These are phyloP conservation scores for Phalaenopsis aphrodite DNA, from an alignment of 106 monocot species.

Conservation along the genomic window DNA sequence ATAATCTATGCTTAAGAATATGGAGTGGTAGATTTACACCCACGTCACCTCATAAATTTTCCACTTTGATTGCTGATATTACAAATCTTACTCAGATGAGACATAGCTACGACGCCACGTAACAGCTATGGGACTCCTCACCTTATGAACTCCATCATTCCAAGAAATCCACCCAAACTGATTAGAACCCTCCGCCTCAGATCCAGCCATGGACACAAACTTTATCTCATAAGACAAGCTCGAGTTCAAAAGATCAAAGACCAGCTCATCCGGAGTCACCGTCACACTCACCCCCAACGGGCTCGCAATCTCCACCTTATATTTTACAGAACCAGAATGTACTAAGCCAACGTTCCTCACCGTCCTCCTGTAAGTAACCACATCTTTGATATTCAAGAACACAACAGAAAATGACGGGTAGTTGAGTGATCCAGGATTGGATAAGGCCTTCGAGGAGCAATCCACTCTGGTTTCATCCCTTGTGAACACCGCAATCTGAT, in stretches of 20 bases:
- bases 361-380: slow-evolving; percentile 31
- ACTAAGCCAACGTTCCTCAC: slow-evolving; percentile 54
- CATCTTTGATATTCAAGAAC: slow-evolving; percentile 14
- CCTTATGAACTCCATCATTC: slow-evolving; percentile 58
- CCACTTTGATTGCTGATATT: not conserved
- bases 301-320: slow-evolving; percentile 29
- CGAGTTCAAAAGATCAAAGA: slow-evolving; percentile 27
- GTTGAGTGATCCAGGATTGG: slow-evolving; percentile 46
- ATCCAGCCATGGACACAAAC: slow-evolving; percentile 17
- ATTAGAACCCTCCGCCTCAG: slow-evolving; percentile 3
- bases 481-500: slow-evolving; percentile 57
- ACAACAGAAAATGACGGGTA: slow-evolving; percentile 63
- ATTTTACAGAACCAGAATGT: slow-evolving; percentile 14
- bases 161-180: slow-evolving; percentile 62
- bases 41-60: not conserved
- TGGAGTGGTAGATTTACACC: no score
- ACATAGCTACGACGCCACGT: slow-evolving; percentile 26
- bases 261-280: slow-evolving; percentile 52
- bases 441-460: slow-evolving; percentile 29
- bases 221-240: slow-evolving; percentile 41
- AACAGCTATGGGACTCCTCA: slow-evolving; percentile 69
- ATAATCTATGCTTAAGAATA: no score
- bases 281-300: slow-evolving; percentile 38
- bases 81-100: slow-evolving; percentile 18
- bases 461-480: slow-evolving; percentile 20